Evolutionary conservation across 2,329 filamentous ascomycete genomes (phyloP), one percentile per base, ranked within the genome.

Genomic region (Cladosporium sp.): DNA sequence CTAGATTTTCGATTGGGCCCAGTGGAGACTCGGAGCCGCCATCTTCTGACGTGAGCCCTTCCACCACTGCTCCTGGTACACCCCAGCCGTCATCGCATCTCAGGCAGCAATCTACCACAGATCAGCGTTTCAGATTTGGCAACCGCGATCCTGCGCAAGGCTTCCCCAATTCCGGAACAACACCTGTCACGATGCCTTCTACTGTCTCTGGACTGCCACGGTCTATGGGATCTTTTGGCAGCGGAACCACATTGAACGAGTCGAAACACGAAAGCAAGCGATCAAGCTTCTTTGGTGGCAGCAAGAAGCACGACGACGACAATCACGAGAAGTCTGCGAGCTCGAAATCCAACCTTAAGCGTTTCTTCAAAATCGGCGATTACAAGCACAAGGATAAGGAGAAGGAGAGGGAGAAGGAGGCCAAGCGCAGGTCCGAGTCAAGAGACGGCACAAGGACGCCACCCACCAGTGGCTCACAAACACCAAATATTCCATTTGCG

Each of bases 321-420:
- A 44, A 44, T 18, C 38, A 44, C 7, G 64, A 66, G 47, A 66
- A 66, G 38, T 47, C 58, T 36, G 64, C 34, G 24, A 61, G 91
- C 26, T 97, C 95, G 5, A 98, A 98, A 91, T 90, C 91, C 3
- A 94, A 98, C 73, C 80, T 99, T 68, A 97, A 97, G 80, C 87
- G 95, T n/a, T 99, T 99, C 78, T 96, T 99, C 83, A 95, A 90
- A 78, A 88, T 92, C 68, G 87, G 90, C 62, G 86, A 87, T 2
- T 85, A 88, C 70, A 80, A 75, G 66, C 80, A 86, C 71, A 92
- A 92, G 75, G 79, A 84, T 67, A 89, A 90, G 73, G 82, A 85
- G 32, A 76, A 78, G 15, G 85, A 88, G 51, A 44, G 30, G 36
- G 59, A 66, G 64, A 66, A 66, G 59, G 64, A 60, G 51, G 44